Percentiles rank a stretch among this genome's conserved stretches.
Evolutionary conservation across 192 early-diverging fungal species (phyloP).

Genomic region (Dissophora ornata): DNA sequence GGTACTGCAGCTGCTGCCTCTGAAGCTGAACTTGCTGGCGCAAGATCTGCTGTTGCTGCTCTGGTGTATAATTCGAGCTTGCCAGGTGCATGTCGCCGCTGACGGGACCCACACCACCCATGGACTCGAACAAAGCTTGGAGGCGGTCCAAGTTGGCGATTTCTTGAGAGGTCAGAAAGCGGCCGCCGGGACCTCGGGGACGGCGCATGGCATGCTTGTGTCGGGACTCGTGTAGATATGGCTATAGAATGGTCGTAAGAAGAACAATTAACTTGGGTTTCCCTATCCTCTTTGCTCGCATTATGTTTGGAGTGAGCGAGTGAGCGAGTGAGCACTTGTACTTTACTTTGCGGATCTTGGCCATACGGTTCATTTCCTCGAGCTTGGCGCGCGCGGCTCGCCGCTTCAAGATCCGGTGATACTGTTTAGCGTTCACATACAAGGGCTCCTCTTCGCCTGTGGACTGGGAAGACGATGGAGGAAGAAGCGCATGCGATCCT

Average conservation of each 20-base stretch:
- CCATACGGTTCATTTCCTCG: constrained; percentile 80
- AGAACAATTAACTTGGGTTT: background rate
- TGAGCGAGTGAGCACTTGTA: too few species aligned
- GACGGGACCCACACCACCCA: constrained; percentile 26
- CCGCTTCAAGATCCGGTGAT: constrained; percentile 95
- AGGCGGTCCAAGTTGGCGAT: constrained; percentile 52
- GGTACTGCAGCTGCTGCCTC: constrained; percentile 1
- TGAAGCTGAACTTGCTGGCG: constrained; percentile 22
- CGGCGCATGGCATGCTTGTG: constrained; percentile 97
- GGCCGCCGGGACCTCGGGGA: constrained; percentile 94
- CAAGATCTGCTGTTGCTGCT: constrained; percentile 36
- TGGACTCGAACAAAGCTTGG: constrained; percentile 21
- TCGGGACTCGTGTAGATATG: constrained; percentile 96
- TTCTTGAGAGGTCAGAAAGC: constrained; percentile 81
- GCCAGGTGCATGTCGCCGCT: constrained; percentile 39
- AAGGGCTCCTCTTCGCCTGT: constrained; percentile 24
- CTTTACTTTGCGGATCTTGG: constrained; percentile 75
- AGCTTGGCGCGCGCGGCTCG: constrained; percentile 87
- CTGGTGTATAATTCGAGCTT: constrained; percentile 22
- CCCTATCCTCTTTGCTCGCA: background rate
- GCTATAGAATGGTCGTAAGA: constrained; percentile 49
- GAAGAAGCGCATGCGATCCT: constrained; percentile 4
- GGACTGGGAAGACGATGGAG: background rate
- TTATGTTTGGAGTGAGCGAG: too few species aligned
- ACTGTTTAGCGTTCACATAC: constrained; percentile 56